Base-by-base conservation (phyloP, 768 basidiomycete species). In the Thelephora ganbajun region DNA sequence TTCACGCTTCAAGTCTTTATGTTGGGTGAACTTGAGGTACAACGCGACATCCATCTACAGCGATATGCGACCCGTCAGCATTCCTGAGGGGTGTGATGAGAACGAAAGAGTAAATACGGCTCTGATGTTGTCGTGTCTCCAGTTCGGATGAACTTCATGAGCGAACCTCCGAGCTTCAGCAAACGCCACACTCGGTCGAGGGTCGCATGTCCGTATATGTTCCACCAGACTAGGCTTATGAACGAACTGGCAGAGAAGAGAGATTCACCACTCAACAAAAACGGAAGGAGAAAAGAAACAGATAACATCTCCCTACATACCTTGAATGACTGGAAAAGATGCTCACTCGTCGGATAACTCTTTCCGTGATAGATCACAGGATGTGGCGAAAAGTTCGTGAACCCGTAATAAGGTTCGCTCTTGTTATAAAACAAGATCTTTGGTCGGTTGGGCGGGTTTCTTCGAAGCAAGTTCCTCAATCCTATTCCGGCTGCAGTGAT, bases 361-460 rank as follows among this genome's bases (percentile, higher is more conserved):
- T 76, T 79, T 35, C 76, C 76, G 30, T 75, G 69, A 57, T 81
- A 79, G 9, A 66, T 54, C 9, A 86, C 73, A 39, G 74, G 67
- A 59, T 84, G 81, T 0, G 74, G 59, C 9, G 83, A 83, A 59
- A 83, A 83, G 59, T 83, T 83, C 36, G 81, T 82, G 56, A 83
- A 83, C 6, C 77, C 80, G 51, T 83, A 81, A 56, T 81, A 68
- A 11, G 79, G 77, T 39, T 73, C 66, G 11, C 72, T 64, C 56
- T 75, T 82, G 53, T 81, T 70, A 53, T 83, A 83, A 57, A 83
- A 83, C 2, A 77, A 58, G 48, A 83, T 50, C n/a, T n/a, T n/a
- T 39, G 20, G 37, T 4, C 37, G 37, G 11, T 11, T 30, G 26
- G 5, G 26, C 26, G 5, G 26, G 5, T 9, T 30, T 30, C 26